A percentile compares a stretch with the other conserved stretches of the same genome.
Conservation (phyloP, 2,329 filamentous ascomycete genomes). For the Ascochyta clinopodiicola region DNA sequence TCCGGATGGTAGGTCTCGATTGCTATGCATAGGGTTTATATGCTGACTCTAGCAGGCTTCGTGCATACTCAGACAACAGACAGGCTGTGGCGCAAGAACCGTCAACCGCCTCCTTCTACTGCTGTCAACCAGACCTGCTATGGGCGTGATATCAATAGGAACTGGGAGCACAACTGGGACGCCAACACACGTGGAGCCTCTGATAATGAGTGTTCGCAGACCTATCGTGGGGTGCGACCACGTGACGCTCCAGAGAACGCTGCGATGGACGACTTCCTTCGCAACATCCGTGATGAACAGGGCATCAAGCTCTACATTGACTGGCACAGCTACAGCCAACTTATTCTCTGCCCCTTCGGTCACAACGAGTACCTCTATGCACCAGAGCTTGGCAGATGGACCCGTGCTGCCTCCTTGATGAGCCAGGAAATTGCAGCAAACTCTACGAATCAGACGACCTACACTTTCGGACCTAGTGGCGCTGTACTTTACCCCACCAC, state of each 20-base stretch:
- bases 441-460: constrained; percentile 39
- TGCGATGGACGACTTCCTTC: constrained; percentile 55
- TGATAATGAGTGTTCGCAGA: constrained; percentile 37
- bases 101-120: constrained; percentile 31
- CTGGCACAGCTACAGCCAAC: constrained; percentile 68
- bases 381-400: constrained; percentile 57
- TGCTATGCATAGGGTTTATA: not conserved
- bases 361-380: constrained; percentile 60
- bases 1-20: constrained; percentile 31
- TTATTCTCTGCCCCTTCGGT: constrained; percentile 65
- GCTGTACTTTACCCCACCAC: constrained; percentile 64
- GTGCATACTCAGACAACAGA: constrained; percentile 44
- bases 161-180: constrained; percentile 43
- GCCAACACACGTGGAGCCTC: constrained; percentile 39
- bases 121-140: constrained; percentile 39
- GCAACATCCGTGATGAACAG: constrained; percentile 50
- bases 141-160: constrained; percentile 45
- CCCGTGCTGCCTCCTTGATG: constrained; percentile 56
- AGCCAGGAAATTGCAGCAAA: constrained; percentile 59
- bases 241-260: constrained; percentile 40
- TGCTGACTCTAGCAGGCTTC: constrained; percentile 30
- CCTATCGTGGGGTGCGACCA: constrained; percentile 39
- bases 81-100: constrained; percentile 47
- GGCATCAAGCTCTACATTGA: constrained; percentile 68
- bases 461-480: constrained; percentile 58